Evolutionary conservation across 805 yeast genomes (phyloP), one percentile per base, ranked within the genome.

Genomic region (Lachancea kluyveri): DNA sequence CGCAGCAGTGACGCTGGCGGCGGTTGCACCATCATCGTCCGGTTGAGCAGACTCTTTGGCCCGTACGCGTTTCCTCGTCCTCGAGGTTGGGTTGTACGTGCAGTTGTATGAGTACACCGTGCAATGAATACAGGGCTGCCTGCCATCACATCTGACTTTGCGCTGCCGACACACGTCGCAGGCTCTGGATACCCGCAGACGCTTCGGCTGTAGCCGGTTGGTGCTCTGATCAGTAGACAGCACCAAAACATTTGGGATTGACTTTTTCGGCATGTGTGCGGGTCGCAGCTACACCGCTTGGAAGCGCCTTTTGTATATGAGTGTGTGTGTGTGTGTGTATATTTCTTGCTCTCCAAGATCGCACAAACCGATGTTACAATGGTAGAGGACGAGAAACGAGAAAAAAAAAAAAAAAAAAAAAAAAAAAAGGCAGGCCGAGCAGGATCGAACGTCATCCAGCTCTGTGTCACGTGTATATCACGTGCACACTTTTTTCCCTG

Each of bases 101-200:
- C 92, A 81, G 27, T 68, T 72, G 52, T 79, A 78, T 11, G 81
- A 73, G 54, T 81, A 82, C 1, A 81, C 92, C 1, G 88, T 77
- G 48, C 95, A 86, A 54, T 78, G 85, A 19, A 74, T 70, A 54
- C 94, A 82, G 1, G 90, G 92, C 45, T 72, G 79, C 45, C 71
- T 70, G 4, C 90, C 92, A 52, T 80, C 87, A 57, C 94, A 82
- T 50, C 79, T 77, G 41, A 80, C 84, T 50, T 82, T 82, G 57
- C 79, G 80, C 56, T 70, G 72, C 13, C 90, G 67, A 53, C 92
- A 81, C 41, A 72, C 76, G 45, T 77, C 82, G 48, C 92, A 82
- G 3, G 92, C 92, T 33, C 84, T 60, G 1, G 82, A 72, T 22
- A 79, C 88, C 35, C 88, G 59, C 43, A 74, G 64, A 19, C 84